Evolutionary conservation across 148 eudicot species (phyloP), one percentile per base, ranked within the genome.

Genomic region (Silene conica): DNA sequence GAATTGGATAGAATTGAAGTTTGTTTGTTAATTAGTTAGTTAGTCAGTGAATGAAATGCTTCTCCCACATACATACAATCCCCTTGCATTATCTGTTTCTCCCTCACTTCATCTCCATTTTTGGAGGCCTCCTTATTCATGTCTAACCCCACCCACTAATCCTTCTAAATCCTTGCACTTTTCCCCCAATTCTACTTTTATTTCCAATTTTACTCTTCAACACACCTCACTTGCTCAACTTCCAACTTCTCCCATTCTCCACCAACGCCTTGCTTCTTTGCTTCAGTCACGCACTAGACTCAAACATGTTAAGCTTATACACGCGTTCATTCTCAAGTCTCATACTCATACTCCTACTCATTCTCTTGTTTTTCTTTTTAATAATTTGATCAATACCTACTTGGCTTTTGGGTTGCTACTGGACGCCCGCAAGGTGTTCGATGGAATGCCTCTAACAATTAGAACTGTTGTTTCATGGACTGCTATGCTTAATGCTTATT

Each of bases 391-490:
- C 0, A 84, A 75, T 79, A 66, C 75, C 3, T 90, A 89, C 46
- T 46, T 80, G 20, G 79, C 77, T 77, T 70, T 83, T 12, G 90
- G 87, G 41, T 72, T 77, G 3, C 73, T 93, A 65, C 80, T 9
- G 11, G 83, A 85, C 2, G 95, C 90, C 5, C 84, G 94, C 43
- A 84, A 81, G 70, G 92, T 93, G 86, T 90, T 93, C 58, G 96
- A 89, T 82, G 67, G 57, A 83, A 88, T 90, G 93, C 61, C 62
- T 71, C 86, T 83, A 3, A 76, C 83, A 79, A 79, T 6, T 69
- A 69, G 75, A 56, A 92, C 46, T 76, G 87, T 91, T 81, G 92
- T 91, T 76, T 86, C 97, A 60, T 93, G 98, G 97, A 91, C 91
- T 43, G 89, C 94, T 55, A 80, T 93, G 77, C 87, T 93, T 62